Evolutionary conservation across 208 protist genomes (phyloP).

Genomic region (Acanthamoeba triangularis): DNA sequence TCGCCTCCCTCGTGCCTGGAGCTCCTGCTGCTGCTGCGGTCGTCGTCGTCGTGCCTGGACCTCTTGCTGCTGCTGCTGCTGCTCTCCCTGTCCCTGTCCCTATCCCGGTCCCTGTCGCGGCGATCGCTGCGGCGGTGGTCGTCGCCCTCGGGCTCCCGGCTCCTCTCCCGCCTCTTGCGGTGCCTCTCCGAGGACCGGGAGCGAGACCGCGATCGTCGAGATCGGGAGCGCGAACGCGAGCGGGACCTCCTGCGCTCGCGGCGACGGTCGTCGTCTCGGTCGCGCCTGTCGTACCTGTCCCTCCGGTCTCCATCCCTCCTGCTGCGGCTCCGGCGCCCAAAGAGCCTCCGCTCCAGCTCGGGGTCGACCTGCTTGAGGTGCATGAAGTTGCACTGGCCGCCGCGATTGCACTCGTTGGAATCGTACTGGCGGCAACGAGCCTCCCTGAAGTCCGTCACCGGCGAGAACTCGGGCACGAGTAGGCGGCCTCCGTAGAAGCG

Average conservation of each 20-base stretch:
- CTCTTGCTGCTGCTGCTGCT: constrained; percentile 60
- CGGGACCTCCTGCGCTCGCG: not conserved
- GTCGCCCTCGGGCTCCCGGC: not conserved
- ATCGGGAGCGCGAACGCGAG: not conserved
- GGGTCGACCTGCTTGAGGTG: constrained; percentile 80
- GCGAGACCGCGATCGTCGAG: not conserved
- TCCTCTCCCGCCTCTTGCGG: constrained; percentile 54
- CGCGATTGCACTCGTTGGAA: constrained; percentile 83
- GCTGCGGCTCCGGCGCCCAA: constrained; percentile 12
- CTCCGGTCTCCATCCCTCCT: not conserved
- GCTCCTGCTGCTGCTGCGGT: not conserved
- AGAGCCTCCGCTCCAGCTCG: constrained; percentile 13
- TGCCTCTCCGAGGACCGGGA: constrained; percentile 14
- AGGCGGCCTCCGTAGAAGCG: constrained; percentile 88
- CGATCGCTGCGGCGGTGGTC: constrained; percentile 39
- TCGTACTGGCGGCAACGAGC: constrained; percentile 88
- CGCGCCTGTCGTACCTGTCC: constrained; percentile 28
- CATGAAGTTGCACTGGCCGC: constrained; percentile 91
- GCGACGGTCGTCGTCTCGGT: constrained; percentile 14
- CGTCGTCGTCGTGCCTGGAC: not conserved
- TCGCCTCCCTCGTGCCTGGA: not conserved
- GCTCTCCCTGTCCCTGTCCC: constrained; percentile 47
- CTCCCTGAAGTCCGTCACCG: constrained; percentile 91
- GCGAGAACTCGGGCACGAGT: constrained; percentile 89
- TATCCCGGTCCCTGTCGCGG: constrained; percentile 6